phyloP scores from a whole-genome alignment of 345 rosid species.

The Gossypium arboreum region DNA sequence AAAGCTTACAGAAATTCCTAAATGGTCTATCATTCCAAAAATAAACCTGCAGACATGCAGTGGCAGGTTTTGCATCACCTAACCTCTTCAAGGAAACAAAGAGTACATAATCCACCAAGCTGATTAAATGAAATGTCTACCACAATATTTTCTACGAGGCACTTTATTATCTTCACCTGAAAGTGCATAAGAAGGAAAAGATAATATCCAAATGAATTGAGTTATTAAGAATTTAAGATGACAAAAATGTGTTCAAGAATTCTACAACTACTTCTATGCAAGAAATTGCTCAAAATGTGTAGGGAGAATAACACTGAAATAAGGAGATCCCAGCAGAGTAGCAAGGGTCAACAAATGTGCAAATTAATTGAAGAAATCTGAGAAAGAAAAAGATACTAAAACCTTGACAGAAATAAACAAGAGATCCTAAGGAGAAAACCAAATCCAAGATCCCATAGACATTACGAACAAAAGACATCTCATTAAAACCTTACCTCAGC shows the following conservation, averaged over 20 bases:
- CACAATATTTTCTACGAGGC: slow-evolving; percentile 95
- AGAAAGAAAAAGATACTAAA: not conserved
- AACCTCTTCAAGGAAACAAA: slow-evolving; percentile 99
- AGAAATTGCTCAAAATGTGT: not conserved
- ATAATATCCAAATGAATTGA: slow-evolving; percentile 5
- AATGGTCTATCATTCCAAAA: slow-evolving; percentile 10
- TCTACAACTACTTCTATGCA: not conserved
- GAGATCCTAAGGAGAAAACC: not conserved
- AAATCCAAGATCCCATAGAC: not conserved
- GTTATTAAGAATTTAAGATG: not conserved
- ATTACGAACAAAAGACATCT: not conserved
- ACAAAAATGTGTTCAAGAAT: not conserved
- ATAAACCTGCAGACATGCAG: slow-evolving; percentile 12
- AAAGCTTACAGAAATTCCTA: not conserved
- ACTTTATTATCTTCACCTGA: slow-evolving; percentile 97
- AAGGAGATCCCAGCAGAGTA: not conserved
- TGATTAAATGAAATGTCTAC: slow-evolving; percentile 97
- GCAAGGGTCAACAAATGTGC: not conserved
- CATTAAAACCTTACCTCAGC: slow-evolving; percentile 45
- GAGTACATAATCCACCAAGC: slow-evolving; percentile 98
- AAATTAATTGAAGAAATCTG: too few species aligned
- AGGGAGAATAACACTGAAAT: not conserved
- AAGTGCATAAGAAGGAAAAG: slow-evolving; percentile 17
- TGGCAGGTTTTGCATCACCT: slow-evolving; percentile 14
- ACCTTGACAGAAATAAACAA: not conserved